phyloP scores from a whole-genome alignment of 148 eudicot genomes.

The Spergularia bocconei region DNA sequence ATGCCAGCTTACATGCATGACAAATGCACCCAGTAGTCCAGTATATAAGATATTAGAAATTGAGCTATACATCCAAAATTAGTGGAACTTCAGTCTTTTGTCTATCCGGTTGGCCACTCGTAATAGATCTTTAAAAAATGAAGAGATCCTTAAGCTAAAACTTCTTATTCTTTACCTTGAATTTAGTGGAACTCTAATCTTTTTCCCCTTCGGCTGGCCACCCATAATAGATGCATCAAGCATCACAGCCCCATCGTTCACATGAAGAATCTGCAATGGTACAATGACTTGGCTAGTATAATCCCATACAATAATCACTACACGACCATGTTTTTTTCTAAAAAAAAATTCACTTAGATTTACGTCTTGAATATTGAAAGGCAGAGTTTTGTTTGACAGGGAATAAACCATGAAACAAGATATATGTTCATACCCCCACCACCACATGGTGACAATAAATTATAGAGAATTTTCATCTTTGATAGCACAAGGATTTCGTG shows the following conservation, averaged over 20 bases:
- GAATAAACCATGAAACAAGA: neutral
- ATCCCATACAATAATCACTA: neutral
- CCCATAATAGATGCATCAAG: conserved; percentile 95
- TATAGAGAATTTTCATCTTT: no score
- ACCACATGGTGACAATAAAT: neutral
- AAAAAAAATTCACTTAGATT: neutral
- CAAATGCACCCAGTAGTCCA: neutral
- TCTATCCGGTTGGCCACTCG: conserved; percentile 40
- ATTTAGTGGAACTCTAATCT: conserved; percentile 91
- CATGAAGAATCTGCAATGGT: conserved; percentile 70
- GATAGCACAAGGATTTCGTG: no score
- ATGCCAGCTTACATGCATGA: conserved; percentile 5
- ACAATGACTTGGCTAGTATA: conserved; percentile 19
- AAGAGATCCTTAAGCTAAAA: neutral
- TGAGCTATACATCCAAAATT: neutral
- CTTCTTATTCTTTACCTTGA: conserved; percentile 56
- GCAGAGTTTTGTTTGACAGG: neutral
- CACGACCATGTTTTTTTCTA: conserved; percentile 10
- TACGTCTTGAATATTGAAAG: neutral
- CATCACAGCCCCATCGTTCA: conserved; percentile 91
- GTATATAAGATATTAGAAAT: neutral
- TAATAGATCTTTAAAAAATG: conserved; percentile 42
- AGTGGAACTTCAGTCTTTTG: no score
- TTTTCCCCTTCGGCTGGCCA: conserved; percentile 80
- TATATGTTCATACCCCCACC: neutral